A percentile compares a stretch with the other conserved stretches of the same genome.
phyloP scores from a whole-genome alignment of 208 protist species.

The Leishmania major region DNA sequence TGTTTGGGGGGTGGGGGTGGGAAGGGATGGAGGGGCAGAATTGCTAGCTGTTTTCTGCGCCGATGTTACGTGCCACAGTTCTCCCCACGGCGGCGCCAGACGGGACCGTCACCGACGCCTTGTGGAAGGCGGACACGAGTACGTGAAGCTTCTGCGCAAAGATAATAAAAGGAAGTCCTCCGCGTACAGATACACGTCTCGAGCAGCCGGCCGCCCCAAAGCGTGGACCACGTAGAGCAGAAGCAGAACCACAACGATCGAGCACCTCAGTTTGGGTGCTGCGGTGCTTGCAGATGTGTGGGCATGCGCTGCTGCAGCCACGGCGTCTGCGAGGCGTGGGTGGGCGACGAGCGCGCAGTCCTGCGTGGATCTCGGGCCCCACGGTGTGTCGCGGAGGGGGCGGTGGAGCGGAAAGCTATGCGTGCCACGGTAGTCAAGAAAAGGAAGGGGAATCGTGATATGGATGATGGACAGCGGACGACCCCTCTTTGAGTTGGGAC shows the following conservation, averaged over 20 bases:
- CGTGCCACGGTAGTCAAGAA: too few species aligned
- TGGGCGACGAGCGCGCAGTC: background rate
- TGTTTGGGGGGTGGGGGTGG: background rate
- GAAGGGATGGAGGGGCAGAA: too few species aligned
- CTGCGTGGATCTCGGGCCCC: background rate
- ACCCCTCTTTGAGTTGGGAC: background rate
- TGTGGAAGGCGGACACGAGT: background rate
- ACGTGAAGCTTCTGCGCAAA: background rate
- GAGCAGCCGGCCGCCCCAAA: background rate
- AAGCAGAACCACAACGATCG: background rate
- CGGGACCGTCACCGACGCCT: background rate
- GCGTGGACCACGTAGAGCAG: background rate
- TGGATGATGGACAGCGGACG: background rate
- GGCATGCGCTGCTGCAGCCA: background rate
- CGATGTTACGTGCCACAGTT: background rate
- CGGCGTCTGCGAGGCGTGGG: background rate
- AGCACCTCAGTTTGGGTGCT: background rate
- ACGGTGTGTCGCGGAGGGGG: background rate
- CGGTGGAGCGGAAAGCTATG: background rate
- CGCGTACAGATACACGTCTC: background rate
- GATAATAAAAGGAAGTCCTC: background rate
- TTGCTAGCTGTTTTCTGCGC: background rate
- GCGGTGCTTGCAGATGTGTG: background rate
- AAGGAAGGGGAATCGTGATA: background rate
- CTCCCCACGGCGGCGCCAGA: background rate